Base-by-base conservation (phyloP, 352 stramenopile species). In the Phytophthora colocasiae region DNA sequence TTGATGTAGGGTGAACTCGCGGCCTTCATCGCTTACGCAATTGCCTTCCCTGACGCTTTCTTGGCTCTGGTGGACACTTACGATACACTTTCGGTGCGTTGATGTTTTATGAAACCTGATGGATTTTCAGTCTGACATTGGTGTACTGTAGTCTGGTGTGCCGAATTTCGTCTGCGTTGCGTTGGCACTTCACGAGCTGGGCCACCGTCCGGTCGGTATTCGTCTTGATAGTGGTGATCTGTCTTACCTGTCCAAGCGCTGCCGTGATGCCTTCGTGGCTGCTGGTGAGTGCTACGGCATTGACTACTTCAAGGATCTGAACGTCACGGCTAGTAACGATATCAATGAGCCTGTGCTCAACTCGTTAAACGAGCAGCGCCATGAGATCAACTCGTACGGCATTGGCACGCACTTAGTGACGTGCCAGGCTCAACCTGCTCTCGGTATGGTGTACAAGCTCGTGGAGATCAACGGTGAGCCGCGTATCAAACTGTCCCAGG, bases 401-500 rank as follows among this genome's bases (percentile, higher is more conserved):
- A 99, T 99, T 72, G 96, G 96, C 11, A 98, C 96, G 36, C 86
- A 98, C 72, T 66, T 98, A 39, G 92, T 99, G 36, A 99, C 98
- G 6, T 99, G 98, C 75, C 97, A 99, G 77, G 90, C 90, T 15
- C 97, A 99, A 71, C 98, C 98, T 22, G 97, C 98, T 22, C 83
- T 99, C 1, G 98, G 98, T 22, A 98, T 97, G 97, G 98, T 99
- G 19, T 99, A 99, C 89, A 99, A 99, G 81, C 87, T 99, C 22
- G 97, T 99, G 31, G 97, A 99, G 81, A 97, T 99, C 61, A 93
- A 98, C 59, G 92, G 87, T 22, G 68, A 91, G 61, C 94, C 98
- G 14, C 86, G 97, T 45, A 99, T 99, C 62, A 99, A 99, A 81
- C 77, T 99, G 29, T 98, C 92, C 22, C 87, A 99, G 78, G 97